Percentiles rank a stretch among this genome's conserved stretches.
Conservation (phyloP, 345 rosid species). For the Geranium brycei region DNA sequence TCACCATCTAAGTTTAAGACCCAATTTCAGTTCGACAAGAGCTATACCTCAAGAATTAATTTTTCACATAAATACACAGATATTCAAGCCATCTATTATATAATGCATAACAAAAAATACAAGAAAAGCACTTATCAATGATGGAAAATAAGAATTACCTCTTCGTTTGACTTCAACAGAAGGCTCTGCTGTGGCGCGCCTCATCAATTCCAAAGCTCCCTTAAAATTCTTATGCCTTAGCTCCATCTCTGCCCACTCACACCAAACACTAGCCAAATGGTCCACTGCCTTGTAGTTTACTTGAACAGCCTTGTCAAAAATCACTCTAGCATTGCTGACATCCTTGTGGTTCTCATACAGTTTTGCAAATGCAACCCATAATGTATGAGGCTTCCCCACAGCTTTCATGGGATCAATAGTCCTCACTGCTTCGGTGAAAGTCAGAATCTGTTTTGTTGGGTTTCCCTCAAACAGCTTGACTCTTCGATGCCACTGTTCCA, state of each 20-base stretch:
- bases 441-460: constrained; percentile 80
- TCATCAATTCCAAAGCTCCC: constrained; percentile 79
- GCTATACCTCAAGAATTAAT: background rate
- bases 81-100: background rate
- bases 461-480: constrained; percentile 83
- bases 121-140: background rate
- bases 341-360: constrained; percentile 76
- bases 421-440: constrained; percentile 91
- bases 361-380: constrained; percentile 91
- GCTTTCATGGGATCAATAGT: constrained; percentile 95
- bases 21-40: background rate
- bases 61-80: background rate
- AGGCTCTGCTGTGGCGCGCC: constrained; percentile 93
- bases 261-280: constrained; percentile 88
- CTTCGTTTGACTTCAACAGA: constrained; percentile 88
- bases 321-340: constrained; percentile 74
- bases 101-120: background rate
- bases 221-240: constrained; percentile 69
- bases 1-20: background rate
- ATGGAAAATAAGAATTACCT: constrained; percentile 26
- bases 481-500: constrained; percentile 96
- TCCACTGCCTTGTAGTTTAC: constrained; percentile 83
- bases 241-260: constrained; percentile 99
- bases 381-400: constrained; percentile 88
- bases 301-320: constrained; percentile 92